phyloP scores from a whole-genome alignment of 257 asterid species.

The Salvia hispanica region DNA sequence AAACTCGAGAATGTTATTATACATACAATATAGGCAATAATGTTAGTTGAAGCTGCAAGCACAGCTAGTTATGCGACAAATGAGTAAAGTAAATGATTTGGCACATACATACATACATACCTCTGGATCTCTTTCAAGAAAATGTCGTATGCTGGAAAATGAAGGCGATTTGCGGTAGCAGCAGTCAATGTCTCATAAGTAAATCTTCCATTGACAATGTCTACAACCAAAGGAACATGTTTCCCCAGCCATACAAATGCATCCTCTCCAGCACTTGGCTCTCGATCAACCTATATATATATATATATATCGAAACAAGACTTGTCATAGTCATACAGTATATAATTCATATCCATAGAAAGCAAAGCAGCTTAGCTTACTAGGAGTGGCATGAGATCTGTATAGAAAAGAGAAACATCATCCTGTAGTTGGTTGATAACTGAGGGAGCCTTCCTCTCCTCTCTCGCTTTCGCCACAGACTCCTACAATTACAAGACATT shows the following conservation, averaged over 20 bases:
- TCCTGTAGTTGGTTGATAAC: slow-evolving; percentile 47
- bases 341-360: no score
- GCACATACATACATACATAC: slow-evolving; percentile 28
- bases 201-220: slow-evolving; percentile 75
- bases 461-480: slow-evolving; percentile 56
- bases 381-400: slow-evolving; percentile 91
- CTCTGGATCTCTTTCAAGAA: slow-evolving; percentile 70
- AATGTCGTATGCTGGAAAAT: slow-evolving; percentile 80
- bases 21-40: no score
- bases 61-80: no score
- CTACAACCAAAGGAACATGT: slow-evolving; percentile 63
- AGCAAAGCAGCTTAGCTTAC: slow-evolving; percentile 40
- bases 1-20: slow-evolving; percentile 2
- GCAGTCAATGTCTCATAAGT: slow-evolving; percentile 83
- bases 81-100: no score
- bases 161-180: slow-evolving; percentile 62
- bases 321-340: neutral
- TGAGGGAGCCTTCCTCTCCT: slow-evolving; percentile 46
- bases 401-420: slow-evolving; percentile 79
- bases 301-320: slow-evolving; percentile 14
- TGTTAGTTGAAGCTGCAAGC: no score
- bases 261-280: slow-evolving; percentile 68
- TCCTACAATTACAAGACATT: slow-evolving; percentile 42
- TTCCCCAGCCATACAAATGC: slow-evolving; percentile 79
- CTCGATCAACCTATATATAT: slow-evolving; percentile 59